Percentiles rank a stretch among this genome's conserved stretches.
These are phyloP conservation scores for Colletotrichum cordylinicola DNA, from an alignment of 2,329 filamentous ascomycete genomes.

Conservation along the genomic window DNA sequence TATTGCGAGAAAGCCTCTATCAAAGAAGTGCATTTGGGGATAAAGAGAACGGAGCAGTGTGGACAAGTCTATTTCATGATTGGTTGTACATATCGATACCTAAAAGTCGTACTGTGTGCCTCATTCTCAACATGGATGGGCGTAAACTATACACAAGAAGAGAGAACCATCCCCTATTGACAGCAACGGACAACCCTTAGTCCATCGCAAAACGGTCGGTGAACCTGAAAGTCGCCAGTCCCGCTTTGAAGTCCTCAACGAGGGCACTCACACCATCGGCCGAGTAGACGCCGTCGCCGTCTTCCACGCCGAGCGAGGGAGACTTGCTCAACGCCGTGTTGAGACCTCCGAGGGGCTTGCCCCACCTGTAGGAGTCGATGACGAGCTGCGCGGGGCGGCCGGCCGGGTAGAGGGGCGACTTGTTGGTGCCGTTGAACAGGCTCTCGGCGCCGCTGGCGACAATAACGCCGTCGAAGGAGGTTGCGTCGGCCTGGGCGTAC, in stretches of 20 bases:
- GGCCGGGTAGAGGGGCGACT: conserved; percentile 65
- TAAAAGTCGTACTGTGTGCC: background rate
- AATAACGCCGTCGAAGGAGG: conserved; percentile 67
- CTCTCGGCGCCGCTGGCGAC: conserved; percentile 58
- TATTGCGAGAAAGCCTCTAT: background rate
- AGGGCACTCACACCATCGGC: conserved; percentile 40
- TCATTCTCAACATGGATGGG: background rate
- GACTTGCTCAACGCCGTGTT: conserved; percentile 41
- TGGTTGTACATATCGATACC: conserved; percentile 1
- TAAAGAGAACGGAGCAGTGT: background rate
- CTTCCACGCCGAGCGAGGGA: conserved; percentile 41
- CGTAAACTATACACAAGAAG: conserved; percentile 7
- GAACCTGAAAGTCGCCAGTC: conserved; percentile 70
- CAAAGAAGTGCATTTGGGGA: background rate
- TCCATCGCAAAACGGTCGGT: conserved; percentile 68
- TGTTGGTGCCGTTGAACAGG: conserved; percentile 51
- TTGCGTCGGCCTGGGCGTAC: conserved; percentile 69
- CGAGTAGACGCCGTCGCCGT: conserved; percentile 47
- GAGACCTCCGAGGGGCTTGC: conserved; percentile 71
- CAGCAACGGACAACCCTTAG: background rate
- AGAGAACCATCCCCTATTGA: background rate
- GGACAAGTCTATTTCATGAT: background rate
- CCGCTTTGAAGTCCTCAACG: conserved; percentile 56
- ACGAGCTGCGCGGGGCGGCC: conserved; percentile 70
- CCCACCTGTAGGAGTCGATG: conserved; percentile 68